A percentile compares a stretch with the other conserved stretches of the same genome.
Evolutionary conservation across 768 basidiomycete species (phyloP).

Genomic region (Floccularia luteovirens): DNA sequence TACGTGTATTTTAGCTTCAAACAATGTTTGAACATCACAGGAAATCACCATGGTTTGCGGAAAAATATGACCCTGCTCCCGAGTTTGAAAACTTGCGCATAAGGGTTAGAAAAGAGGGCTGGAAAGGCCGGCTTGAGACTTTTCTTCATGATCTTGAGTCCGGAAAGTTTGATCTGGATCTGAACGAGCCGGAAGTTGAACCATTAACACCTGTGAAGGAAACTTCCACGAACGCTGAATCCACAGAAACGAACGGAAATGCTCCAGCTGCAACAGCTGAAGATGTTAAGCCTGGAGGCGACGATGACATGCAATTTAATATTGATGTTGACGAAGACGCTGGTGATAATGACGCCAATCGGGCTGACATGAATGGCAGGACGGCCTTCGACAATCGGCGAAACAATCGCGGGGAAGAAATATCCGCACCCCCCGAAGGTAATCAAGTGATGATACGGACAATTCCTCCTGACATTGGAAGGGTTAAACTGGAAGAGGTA

Average conservation of each 20-base stretch:
- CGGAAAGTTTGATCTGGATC: constrained; percentile 80
- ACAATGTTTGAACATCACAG: constrained; percentile 94
- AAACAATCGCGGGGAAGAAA: constrained; percentile 61
- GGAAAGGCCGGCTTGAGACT: constrained; percentile 63
- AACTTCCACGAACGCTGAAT: constrained; percentile 32
- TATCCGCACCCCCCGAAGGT: constrained; percentile 65
- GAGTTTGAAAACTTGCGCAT: constrained; percentile 67
- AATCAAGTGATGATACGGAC: constrained; percentile 94
- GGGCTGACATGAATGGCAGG: constrained; percentile 55
- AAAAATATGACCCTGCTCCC: constrained; percentile 82
- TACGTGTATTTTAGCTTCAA: constrained; percentile 67
- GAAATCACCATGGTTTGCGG: constrained; percentile 94
- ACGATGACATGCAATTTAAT: constrained; percentile 73
- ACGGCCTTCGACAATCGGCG: constrained; percentile 33
- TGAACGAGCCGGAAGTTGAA: constrained; percentile 53
- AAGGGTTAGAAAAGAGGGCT: constrained; percentile 78
- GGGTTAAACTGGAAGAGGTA: constrained; percentile 86
- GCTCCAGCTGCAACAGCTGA: constrained; percentile 29
- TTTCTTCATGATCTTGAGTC: constrained; percentile 78
- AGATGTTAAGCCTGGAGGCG: constrained; percentile 46
- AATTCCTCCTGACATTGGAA: constrained; percentile 88
- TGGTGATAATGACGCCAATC: constrained; percentile 48
- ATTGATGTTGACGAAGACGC: constrained; percentile 67
- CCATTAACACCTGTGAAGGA: constrained; percentile 48
- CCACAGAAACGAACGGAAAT: constrained; percentile 31